Base-by-base conservation (phyloP, 495 filamentous ascomycete genomes). In the Hyaloscypha variabilis region DNA sequence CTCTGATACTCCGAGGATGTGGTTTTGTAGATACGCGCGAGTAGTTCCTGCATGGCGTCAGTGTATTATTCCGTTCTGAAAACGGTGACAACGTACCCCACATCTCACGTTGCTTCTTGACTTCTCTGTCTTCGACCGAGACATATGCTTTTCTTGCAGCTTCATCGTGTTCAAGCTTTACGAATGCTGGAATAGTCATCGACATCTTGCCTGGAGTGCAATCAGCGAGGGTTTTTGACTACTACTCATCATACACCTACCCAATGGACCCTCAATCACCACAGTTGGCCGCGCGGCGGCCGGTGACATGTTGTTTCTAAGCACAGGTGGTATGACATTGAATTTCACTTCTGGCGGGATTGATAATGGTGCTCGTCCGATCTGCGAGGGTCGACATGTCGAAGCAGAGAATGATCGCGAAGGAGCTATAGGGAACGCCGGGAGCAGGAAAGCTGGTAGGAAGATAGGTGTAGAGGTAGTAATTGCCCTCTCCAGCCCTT, bases 1-100 rank as follows among this genome's bases (percentile, higher is more conserved):
- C 86, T 98, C 95, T 5, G 92, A 96, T 36, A 98, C 95, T 59
- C 95, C 95, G 39, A 91, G 85, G 62, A 99, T 89, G 77, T 93
- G 87, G 75, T 93, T 93, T 71, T 92, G 89, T 58, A 99, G 84
- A 71, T 95, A 93, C 21, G 93, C 87, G 72, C 95, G 93, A 28
- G 85, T 90, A 3, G 94, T 97, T 58, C 93, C 93, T 97, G 34
- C 2, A 58, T 26, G 17, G 46, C 26, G 56, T 77, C 57, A 78
- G 71, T 62, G 50, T 26, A 58, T 30, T 36, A 1, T 26, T 8
- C 4, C 30, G 26, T 30, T 8, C 5, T 10, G 34, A 24, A n/a
- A 46, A 30, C 8, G 34, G 23, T n/a, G 34, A 49, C 64, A 30
- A 82, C 91, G 58, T 82, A 96, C 95, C 95, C 95, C 95, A 99